Conservation (phyloP, 108 stramenopile genomes). For the Nannochloropsis salina region DNA sequence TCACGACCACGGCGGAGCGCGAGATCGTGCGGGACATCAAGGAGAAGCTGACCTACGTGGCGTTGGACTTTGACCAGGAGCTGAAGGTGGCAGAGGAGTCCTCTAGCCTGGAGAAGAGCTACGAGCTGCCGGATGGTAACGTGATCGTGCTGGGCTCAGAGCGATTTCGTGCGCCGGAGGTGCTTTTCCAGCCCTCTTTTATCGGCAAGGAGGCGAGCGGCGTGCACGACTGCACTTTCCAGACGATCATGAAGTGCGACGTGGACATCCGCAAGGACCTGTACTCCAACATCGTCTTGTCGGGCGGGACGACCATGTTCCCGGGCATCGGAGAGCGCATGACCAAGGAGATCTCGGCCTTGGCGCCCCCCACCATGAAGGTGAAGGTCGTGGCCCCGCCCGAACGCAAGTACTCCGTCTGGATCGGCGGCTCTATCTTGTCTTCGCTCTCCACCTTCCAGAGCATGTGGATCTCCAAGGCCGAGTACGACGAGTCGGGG, state of each 20-base stretch:
- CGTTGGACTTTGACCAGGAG: slow-evolving; percentile 63
- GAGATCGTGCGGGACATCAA: slow-evolving; percentile 66
- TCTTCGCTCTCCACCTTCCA: slow-evolving; percentile 97
- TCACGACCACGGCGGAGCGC: slow-evolving; percentile 61
- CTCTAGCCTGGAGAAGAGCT: slow-evolving; percentile 58
- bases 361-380: slow-evolving; percentile 64
- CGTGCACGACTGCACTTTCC: slow-evolving; percentile 94
- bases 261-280: slow-evolving; percentile 94
- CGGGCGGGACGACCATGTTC: slow-evolving; percentile 76
- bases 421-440: slow-evolving; percentile 79
- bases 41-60: slow-evolving; percentile 66
- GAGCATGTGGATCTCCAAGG: slow-evolving; percentile 99
- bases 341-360: slow-evolving; percentile 89
- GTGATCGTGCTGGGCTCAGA: slow-evolving; percentile 60
- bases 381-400: slow-evolving; percentile 99
- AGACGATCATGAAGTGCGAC: slow-evolving; percentile 99
- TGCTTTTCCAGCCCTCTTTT: slow-evolving; percentile 71
- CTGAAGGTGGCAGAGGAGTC: slow-evolving; percentile 60
- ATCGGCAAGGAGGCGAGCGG: slow-evolving; percentile 96
- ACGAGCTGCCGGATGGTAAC: slow-evolving; percentile 64
- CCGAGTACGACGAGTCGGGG: slow-evolving; percentile 98
- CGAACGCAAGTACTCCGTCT: slow-evolving; percentile 79
- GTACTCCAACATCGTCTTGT: slow-evolving; percentile 63
- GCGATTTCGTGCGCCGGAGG: slow-evolving; percentile 65
- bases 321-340: slow-evolving; percentile 98